Evolutionary conservation across 495 filamentous ascomycete species (phyloP).

Genomic region (Aspergillus cavernicola): DNA sequence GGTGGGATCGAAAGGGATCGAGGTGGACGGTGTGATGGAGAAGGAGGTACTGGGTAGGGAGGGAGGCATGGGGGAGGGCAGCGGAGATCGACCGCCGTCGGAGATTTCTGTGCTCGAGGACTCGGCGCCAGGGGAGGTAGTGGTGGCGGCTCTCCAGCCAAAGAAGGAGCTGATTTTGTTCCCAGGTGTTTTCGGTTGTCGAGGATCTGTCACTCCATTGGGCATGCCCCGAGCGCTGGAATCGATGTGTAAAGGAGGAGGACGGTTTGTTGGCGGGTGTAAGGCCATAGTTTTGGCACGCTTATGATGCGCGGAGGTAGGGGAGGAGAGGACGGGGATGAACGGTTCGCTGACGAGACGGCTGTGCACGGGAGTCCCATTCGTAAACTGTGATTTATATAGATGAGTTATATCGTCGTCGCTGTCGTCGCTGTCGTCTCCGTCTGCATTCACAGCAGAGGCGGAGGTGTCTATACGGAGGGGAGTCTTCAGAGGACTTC

Average conservation of each 20-base stretch:
- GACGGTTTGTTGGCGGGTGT: slow-evolving; percentile 32
- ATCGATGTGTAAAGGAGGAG: slow-evolving; percentile 41
- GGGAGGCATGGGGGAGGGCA: slow-evolving; percentile 54
- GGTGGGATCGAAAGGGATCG: slow-evolving; percentile 39
- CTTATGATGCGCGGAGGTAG: slow-evolving; percentile 28
- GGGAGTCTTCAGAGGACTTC: slow-evolving; percentile 27
- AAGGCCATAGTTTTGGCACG: slow-evolving; percentile 45
- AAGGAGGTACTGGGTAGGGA: slow-evolving; percentile 39
- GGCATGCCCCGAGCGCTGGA: slow-evolving; percentile 31
- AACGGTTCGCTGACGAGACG: slow-evolving; percentile 49
- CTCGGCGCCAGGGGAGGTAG: slow-evolving; percentile 53
- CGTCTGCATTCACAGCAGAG: slow-evolving; percentile 25
- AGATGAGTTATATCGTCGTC: slow-evolving; percentile 23
- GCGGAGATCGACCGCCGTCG: slow-evolving; percentile 56
- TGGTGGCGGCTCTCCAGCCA: slow-evolving; percentile 53
- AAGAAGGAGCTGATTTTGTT: slow-evolving; percentile 67
- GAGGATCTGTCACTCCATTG: slow-evolving; percentile 24
- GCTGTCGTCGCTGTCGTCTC: slow-evolving; percentile 27
- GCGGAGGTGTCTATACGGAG: slow-evolving; percentile 39
- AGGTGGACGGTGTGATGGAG: slow-evolving; percentile 30
- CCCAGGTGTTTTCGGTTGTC: slow-evolving; percentile 57
- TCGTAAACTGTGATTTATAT: slow-evolving; percentile 39
- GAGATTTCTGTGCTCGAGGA: slow-evolving; percentile 63
- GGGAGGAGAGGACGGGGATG: slow-evolving; percentile 41
- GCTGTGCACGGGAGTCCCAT: slow-evolving; percentile 41